Evolutionary conservation across 2,329 filamentous ascomycete species (phyloP).

Genomic region (Hymenotorrendiella dingleyae): DNA sequence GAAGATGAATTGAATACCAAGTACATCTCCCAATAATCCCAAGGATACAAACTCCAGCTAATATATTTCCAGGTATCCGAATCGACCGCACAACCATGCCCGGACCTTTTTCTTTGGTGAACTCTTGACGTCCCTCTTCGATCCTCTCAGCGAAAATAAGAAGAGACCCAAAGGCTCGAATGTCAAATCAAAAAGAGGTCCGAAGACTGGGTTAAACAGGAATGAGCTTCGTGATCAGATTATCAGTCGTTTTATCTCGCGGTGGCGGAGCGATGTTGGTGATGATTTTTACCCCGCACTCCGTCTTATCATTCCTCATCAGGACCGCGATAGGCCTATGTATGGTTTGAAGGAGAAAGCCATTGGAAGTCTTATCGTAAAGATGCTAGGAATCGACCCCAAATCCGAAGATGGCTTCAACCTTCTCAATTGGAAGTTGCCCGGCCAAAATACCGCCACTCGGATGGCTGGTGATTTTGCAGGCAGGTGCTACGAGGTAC

Average conservation of each 20-base stretch:
- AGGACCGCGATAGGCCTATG: conserved; percentile 85
- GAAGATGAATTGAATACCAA: conserved; percentile 10
- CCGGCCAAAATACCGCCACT: conserved; percentile 57
- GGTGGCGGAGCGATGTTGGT: conserved; percentile 85
- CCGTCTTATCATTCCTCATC: conserved; percentile 84
- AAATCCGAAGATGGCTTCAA: conserved; percentile 84
- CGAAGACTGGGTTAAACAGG: conserved; percentile 44
- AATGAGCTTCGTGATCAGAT: conserved; percentile 75
- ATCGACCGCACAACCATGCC: conserved; percentile 73
- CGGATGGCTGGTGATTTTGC: conserved; percentile 86
- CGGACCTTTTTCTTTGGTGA: conserved; percentile 78
- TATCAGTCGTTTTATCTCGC: conserved; percentile 77
- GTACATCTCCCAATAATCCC: conserved; percentile 1
- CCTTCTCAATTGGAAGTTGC: conserved; percentile 87
- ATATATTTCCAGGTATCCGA: conserved; percentile 57
- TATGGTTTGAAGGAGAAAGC: conserved; percentile 92
- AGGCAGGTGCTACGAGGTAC: conserved; percentile 77
- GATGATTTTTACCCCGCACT: conserved; percentile 90
- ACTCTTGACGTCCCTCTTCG: conserved; percentile 72
- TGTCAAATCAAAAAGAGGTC: conserved; percentile 37
- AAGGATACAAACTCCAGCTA: neutral
- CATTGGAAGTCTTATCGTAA: conserved; percentile 86
- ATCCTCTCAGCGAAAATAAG: conserved; percentile 71
- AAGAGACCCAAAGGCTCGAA: too few species aligned
- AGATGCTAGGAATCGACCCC: conserved; percentile 85